Base-by-base conservation (phyloP, 768 basidiomycete genomes). In the Tricholoma furcatifolium region DNA sequence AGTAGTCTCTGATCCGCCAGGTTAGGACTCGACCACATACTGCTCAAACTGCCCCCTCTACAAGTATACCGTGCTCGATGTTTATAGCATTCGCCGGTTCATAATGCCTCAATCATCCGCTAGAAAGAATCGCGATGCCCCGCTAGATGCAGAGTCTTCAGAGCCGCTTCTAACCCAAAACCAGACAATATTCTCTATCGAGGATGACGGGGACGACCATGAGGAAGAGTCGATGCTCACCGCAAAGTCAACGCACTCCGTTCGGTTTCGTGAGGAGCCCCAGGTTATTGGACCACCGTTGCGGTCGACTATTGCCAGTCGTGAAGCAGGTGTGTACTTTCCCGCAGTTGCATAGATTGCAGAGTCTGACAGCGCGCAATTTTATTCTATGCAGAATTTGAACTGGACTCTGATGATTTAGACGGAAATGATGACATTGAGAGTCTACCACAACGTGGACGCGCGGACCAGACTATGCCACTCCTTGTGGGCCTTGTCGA, bases 401-500 rank as follows among this genome's bases (percentile, higher is more conserved):
- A 95, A 11, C 79, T 90, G 17, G 93, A 95, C 63, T 75, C 82
- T 0, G 92, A 94, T 66, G 91, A 91, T 18, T 69, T 93, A 11
- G 90, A 91, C 49, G 85, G 58, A 34, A 23, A 70, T 71, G 36
- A 63, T 70, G 36, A 68, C 57, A 50, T 64, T 56, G 62, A 67
- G 41, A 58, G 58, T 47, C 53, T 56, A 56, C 55, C 67, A 50
- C 57, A 61, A 60, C 62, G 65, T 47, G 70, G 71, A 17, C 69
- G 74, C 51, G 65, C 57, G 40, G 81, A 84, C 50, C 82, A 84
- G 54, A 67, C 78, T 4, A 84, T 84, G 77, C 92, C 91, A 0
- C 75, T 93, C n/a, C 78, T 94, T 20, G 81, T 87, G 2, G 92
- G 92, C 18, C 74, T 93, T 1, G 74, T 89, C 54, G 89, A 91